Conservation (phyloP, 306 rosid genomes). For the Quercus mongolica region DNA sequence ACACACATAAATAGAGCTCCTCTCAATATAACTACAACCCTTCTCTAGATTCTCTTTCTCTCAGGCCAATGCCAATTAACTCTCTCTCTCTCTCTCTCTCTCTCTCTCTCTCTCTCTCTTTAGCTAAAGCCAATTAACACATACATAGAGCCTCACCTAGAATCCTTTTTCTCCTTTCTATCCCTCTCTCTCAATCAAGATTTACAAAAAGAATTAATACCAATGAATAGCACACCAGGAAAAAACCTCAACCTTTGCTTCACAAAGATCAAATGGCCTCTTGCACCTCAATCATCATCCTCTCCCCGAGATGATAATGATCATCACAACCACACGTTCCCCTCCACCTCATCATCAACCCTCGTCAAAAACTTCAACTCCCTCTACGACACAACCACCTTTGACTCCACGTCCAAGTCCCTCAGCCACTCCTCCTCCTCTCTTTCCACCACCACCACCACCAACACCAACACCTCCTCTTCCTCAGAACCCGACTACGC, state of each 20-base stretch:
- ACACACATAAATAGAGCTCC: neutral
- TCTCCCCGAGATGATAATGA: conserved; percentile 20
- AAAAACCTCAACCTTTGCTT: conserved; percentile 61
- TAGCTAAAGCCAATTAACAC: no score
- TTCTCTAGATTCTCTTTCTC: no score
- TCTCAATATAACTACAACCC: no score
- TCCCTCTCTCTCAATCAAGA: neutral
- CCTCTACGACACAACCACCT: conserved; percentile 54
- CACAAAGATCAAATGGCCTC: conserved; percentile 49
- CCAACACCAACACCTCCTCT: neutral
- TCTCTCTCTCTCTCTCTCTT: no score
- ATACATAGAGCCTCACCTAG: neutral
- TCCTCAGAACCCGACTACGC: conserved; percentile 35
- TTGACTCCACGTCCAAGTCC: conserved; percentile 34
- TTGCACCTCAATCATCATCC: conserved; percentile 26
- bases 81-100: no score
- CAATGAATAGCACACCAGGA: conserved; percentile 29
- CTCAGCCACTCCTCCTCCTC: conserved; percentile 23
- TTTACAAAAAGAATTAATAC: conserved; percentile 28
- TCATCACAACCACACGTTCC: conserved; percentile 20
- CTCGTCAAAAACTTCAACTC: conserved; percentile 77
- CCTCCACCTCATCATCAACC: conserved; percentile 25
- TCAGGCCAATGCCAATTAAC: no score
- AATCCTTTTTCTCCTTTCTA: neutral
- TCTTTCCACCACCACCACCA: conserved; percentile 8